Evolutionary conservation across 2,329 filamentous ascomycete genomes (phyloP), one percentile per base, ranked within the genome.

Genomic region (Ophiognomonia clavigignenti-juglandacearum): DNA sequence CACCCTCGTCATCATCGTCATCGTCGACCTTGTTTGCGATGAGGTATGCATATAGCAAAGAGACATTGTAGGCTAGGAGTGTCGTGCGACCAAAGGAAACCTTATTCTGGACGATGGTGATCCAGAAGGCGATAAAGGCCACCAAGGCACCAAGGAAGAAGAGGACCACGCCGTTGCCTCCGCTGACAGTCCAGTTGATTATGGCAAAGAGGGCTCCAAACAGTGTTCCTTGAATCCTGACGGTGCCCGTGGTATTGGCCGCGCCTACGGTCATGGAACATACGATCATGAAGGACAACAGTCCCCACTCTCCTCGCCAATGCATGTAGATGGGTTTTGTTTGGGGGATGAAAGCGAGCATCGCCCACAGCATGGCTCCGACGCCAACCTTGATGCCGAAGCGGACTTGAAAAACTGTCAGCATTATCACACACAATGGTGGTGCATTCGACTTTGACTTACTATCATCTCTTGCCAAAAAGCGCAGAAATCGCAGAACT

Each of bases 191-290:
- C 93, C 93, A 98, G 39, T 86, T 82, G 10, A 86, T 55, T 26
- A 91, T 75, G 0, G 92, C 88, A 53, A 84, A 84, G 1, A 77
- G 62, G 6, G 89, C 90, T 16, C 93, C 93, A 31, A 95, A 73
- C 27, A 89, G 74, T 1, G 92, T 98, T 48, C 92, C 93, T 8
- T 88, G 73, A 61, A 97, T 92, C 56, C 93, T 83, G 40, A 91
- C 83, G 59, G 83, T 82, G 4, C 90, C 91, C 0, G 92, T 96
- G 2, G 92, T 96, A 64, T 97, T 98, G 20, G 90, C 88, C 7
- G 93, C 90, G 23, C 93, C 93, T 19, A 96, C 92, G 0, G 92
- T 98, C 90, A 96, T 97, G 31, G 88, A 90, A 62, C 91, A 95
- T 20, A 98, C 93, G 61, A 97, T 83, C 92, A 97, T 97, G 71